These are phyloP conservation scores for Trichosporon sp. DNA, from an alignment of 1,284 basidiomycete species.

Conservation along the genomic window DNA sequence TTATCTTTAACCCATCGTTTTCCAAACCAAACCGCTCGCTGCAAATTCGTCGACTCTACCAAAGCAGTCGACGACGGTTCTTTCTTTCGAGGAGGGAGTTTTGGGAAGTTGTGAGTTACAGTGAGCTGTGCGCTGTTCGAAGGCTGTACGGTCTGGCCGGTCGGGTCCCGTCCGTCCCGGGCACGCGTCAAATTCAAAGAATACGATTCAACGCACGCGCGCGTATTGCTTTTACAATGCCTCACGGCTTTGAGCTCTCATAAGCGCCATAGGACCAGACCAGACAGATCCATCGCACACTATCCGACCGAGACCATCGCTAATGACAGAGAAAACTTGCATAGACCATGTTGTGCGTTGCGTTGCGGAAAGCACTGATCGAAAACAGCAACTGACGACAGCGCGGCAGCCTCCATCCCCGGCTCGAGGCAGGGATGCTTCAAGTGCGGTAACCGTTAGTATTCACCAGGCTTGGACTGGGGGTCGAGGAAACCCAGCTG, in stretches of 20 bases:
- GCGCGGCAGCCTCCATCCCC: conserved; percentile 36
- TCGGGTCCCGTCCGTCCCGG: no score
- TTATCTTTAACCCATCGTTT: background rate
- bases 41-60: background rate
- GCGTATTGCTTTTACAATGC: no score
- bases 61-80: background rate
- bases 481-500: background rate
- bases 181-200: no score
- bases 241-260: no score
- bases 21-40: background rate
- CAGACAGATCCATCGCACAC: no score
- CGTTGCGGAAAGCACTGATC: background rate
- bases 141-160: background rate
- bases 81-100: background rate
- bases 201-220: background rate
- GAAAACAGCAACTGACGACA: conserved; percentile 11
- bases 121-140: background rate
- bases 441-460: conserved; percentile 29
- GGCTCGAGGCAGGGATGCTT: conserved; percentile 46
- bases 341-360: conserved; percentile 10
- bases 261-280: no score
- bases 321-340: background rate
- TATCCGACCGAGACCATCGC: no score
- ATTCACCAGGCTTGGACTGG: background rate
- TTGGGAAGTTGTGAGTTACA: background rate